These are phyloP conservation scores for Suillus variegatus DNA, from an alignment of 768 basidiomycete genomes.

Conservation along the genomic window DNA sequence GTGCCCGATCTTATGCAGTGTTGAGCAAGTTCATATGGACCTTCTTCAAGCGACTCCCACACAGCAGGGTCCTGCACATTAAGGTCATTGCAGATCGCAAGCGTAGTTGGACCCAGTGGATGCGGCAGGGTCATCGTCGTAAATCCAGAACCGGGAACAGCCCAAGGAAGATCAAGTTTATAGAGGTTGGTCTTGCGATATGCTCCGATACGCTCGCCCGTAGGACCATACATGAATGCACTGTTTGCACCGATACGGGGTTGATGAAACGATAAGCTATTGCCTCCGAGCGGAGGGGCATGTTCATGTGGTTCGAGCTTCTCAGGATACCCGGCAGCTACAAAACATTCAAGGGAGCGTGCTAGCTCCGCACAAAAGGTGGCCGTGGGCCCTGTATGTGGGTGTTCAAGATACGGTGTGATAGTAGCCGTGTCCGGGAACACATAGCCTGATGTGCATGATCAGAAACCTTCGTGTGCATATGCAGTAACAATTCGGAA, in stretches of 20 bases:
- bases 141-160: constrained; percentile 76
- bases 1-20: constrained; percentile 55
- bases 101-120: constrained; percentile 55
- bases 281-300: constrained; percentile 15
- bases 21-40: constrained; percentile 81
- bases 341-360: constrained; percentile 62
- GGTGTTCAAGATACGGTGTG: constrained; percentile 71
- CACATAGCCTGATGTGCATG: constrained; percentile 63
- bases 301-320: constrained; percentile 38
- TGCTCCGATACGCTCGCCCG: constrained; percentile 61
- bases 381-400: constrained; percentile 71
- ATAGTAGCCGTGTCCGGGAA: constrained; percentile 71
- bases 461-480: not conserved
- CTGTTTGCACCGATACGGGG: constrained; percentile 63
- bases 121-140: constrained; percentile 58
- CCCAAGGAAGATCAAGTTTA: constrained; percentile 80
- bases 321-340: constrained; percentile 84
- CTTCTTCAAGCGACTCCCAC: constrained; percentile 51
- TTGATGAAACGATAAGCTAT: not conserved
- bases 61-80: constrained; percentile 50
- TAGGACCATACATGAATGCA: constrained; percentile 65
- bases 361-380: constrained; percentile 73
- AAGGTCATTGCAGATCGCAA: constrained; percentile 92
- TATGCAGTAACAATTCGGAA: not conserved
- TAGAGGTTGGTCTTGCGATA: constrained; percentile 88